Evolutionary conservation across 768 basidiomycete genomes (phyloP), one percentile per base, ranked within the genome.

Genomic region (Podaxis pistillaris): DNA sequence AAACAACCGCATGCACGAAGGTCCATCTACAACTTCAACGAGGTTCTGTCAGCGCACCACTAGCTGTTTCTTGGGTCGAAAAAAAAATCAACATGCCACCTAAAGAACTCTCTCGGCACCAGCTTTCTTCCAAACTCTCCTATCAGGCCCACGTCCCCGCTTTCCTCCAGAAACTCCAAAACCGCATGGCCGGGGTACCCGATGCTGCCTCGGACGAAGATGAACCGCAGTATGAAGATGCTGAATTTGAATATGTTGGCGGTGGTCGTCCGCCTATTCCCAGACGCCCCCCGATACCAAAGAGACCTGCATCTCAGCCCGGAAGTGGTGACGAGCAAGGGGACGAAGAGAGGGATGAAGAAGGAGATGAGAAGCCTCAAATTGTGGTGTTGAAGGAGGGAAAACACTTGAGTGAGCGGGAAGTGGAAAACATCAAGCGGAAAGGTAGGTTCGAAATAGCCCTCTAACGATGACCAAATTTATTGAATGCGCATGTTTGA

Each of bases 321-420:
- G 89, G 90, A 55, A 90, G 89, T 66, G 90, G 83, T 12, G 66
- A 67, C 33, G 66, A 67, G 56, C 49, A 46, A 44, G 60, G 28
- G 12, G 41, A 12, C 19, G 86, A 87, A 56, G 91, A 93, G 62
- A 67, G 72, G 12, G 72, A 70, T 15, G 87, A 87, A 62, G 78
- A 79, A 3, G 83, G 72, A 0, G 94, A 94, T 68, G 94, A 96
- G 73, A 87, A 83, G 66, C 94, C 94, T 2, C 91, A 93, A 70
- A 86, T 97, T 7, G 93, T 97, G 2, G 94, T 96, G 8, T 72
- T 97, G 66, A 93, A 85, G 70, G 85, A 89, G 66, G 94, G 95
- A 28, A 96, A 93, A 71, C 95, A 97, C 77, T 79, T 97, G 47
- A 86, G 85, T 1, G 88, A 83, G 65, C 76, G 82, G 59, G 92